Evolutionary conservation across 2,329 filamentous ascomycete species (phyloP), one percentile per base, ranked within the genome.

Genomic region (Calonectria honghensis): DNA sequence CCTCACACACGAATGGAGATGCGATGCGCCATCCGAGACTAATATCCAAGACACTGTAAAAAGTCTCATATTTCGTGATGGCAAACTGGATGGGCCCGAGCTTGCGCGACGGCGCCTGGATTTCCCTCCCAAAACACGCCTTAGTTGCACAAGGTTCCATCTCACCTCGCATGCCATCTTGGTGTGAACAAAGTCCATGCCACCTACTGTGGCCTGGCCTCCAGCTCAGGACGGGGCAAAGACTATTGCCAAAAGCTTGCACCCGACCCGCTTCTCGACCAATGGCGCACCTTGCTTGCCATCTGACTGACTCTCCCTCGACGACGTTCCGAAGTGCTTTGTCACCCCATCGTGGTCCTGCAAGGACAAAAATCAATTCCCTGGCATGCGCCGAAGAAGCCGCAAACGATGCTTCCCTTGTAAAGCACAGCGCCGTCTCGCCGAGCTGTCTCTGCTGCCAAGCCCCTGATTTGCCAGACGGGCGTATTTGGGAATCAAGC

Each of bases 191-290:
- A 73, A 64, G 59, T 70, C 68, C 75, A 75, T 78, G 73, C 69
- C 72, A 70, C 74, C 71, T 67, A 37, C 64, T 63, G 61, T 59
- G 69, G 75, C 71, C 75, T 72, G 67, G 65, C 50, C 68, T 74
- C 27, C 52, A 54, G 65, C 54, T 50, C 73, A 67, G 61, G 70
- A 37, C 48, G 71, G 57, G 65, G 68, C 68, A 68, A 79, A 78
- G 74, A 78, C 68, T 77, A 77, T 79, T 78, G 76, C 79, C 70
- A 79, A 75, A 77, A 73, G 65, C 73, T 74, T 76, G 68, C 73
- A 71, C 70, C 51, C 70, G 73, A 67, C 57, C 68, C 48, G 59
- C 68, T 70, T 73, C 35, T 69, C 31, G 27, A 35, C 74, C 76
- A 80, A 80, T 78, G 68, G 54, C 20, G 35, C 50, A 27, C 32